Evolutionary conservation across 2,329 filamentous ascomycete species (phyloP), one percentile per base, ranked within the genome.

Genomic region (Colletotrichum magnum): DNA sequence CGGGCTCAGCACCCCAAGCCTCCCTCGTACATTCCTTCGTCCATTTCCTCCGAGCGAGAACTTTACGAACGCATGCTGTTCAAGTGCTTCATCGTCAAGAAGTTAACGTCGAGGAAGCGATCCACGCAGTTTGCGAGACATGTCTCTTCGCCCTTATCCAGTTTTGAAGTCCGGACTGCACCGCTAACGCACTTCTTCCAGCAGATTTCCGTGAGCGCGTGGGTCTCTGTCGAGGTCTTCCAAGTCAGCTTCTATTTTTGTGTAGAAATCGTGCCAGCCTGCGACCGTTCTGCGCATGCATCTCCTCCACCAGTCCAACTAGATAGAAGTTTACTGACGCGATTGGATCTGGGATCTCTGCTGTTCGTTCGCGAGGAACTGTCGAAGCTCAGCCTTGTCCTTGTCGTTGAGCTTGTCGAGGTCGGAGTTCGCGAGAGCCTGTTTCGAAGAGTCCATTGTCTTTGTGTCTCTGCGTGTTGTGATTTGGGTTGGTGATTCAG

Each of bases 71-170:
- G 84, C 83, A 88, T 82, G 71, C 78, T 88, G 79, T 96, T 91
- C 76, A 98, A 83, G 79, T 98, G 93, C 85, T 91, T 92, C 81
- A 98, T 85, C n/a, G 97, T 93, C 61, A 94, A 85, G 73, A 93
- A 83, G 82, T 95, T 96, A 72, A 94, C 89, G 81, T 99, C 96
- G 83, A 98, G 87, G 83, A 97, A 98, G 65, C 96, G 88, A 76
- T 97, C 93, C 65, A 98, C 94, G 78, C 96, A 99, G 85, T 97
- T 98, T 79, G 91, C 86, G 79, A 97, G 88, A 81, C 96, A 99
- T 9, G 86, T 83, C 84, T 96, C 92, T 84, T 99, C 96, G 71
- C 82, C 85, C 76, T 87, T 88, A 74, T 97, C 94, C 73, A 99
- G 85, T 75, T 90, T 89, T 32, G 90, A 88, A 70, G 86, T 88